Evolutionary conservation across 129 eudicot genomes (phyloP).

Genomic region (Flaveria trinervia): DNA sequence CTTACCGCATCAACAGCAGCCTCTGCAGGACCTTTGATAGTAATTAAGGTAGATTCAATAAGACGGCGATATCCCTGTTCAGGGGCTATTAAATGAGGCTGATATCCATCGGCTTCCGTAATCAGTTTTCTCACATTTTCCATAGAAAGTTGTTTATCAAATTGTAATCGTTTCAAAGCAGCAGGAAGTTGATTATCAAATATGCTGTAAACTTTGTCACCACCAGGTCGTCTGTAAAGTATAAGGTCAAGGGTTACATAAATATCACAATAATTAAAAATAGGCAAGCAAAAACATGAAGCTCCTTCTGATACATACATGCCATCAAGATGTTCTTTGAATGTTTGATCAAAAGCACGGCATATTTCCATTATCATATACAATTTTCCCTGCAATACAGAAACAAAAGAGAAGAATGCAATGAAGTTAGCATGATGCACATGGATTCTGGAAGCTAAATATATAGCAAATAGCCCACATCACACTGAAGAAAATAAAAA

Average conservation of each 20-base stretch:
- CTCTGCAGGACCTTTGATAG: slow-evolving; percentile 96
- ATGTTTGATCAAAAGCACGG: slow-evolving; percentile 84
- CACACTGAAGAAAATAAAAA: not conserved
- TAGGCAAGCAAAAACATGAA: not conserved
- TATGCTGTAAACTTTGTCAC: slow-evolving; percentile 78
- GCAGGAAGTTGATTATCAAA: slow-evolving; percentile 96
- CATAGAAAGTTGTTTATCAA: slow-evolving; percentile 95
- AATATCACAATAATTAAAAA: not conserved
- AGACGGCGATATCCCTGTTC: slow-evolving; percentile 99
- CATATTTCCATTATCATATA: slow-evolving; percentile 92
- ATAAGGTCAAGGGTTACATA: slow-evolving; percentile 5
- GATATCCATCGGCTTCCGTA: slow-evolving; percentile 98
- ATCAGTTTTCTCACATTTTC: slow-evolving; percentile 88
- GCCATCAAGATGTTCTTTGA: slow-evolving; percentile 99
- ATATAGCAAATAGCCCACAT: not conserved
- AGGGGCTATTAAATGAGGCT: slow-evolving; percentile 97
- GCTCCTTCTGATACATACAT: slow-evolving; percentile 56
- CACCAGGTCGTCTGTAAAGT: slow-evolving; percentile 87
- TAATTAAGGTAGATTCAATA: slow-evolving; percentile 75
- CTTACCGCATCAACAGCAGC: slow-evolving; percentile 94
- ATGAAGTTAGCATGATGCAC: slow-evolving; percentile 16
- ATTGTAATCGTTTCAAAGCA: slow-evolving; percentile 90
- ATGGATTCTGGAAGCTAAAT: not conserved
- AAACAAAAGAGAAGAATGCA: slow-evolving; percentile 1
- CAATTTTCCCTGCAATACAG: slow-evolving; percentile 69